A percentile compares a stretch with the other conserved stretches of the same genome.
Conservation (phyloP, 805 yeast species). For the Saccharomycopsis capsularis region DNA sequence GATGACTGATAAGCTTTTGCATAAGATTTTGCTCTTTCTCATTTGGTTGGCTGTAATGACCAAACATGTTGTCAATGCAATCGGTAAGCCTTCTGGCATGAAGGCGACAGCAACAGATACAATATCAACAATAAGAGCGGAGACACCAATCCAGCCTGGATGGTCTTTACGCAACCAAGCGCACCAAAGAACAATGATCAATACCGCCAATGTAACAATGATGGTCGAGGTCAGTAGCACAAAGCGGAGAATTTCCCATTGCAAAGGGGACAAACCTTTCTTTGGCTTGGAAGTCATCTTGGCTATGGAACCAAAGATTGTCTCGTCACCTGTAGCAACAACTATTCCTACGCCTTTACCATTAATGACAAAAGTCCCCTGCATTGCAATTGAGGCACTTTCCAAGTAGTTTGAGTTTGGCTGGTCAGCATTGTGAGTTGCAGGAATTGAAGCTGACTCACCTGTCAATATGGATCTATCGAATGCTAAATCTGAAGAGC, state of each 20-base stretch:
- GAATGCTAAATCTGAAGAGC: conserved; percentile 34
- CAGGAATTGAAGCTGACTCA: conserved; percentile 38
- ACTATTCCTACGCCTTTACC: conserved; percentile 41
- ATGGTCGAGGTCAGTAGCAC: conserved; percentile 27
- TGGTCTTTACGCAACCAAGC: conserved; percentile 35
- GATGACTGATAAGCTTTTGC: conserved; percentile 63
- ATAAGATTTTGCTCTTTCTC: conserved; percentile 41
- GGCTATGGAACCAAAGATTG: conserved; percentile 42
- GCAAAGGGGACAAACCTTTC: conserved; percentile 36
- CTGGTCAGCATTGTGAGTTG: conserved; percentile 27
- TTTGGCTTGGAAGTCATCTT: conserved; percentile 35
- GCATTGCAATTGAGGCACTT: conserved; percentile 37
- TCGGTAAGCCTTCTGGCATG: conserved; percentile 47
- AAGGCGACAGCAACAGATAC: conserved; percentile 44
- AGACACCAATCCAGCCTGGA: conserved; percentile 37
- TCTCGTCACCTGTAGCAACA: conserved; percentile 37
- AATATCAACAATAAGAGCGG: conserved; percentile 36
- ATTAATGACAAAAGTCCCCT: conserved; percentile 38
- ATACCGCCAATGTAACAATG: conserved; percentile 28
- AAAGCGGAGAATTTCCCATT: conserved; percentile 35
- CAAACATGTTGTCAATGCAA: conserved; percentile 44
- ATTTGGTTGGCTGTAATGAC: conserved; percentile 42
- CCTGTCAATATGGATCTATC: conserved; percentile 45
- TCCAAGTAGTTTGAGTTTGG: conserved; percentile 36
- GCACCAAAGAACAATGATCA: conserved; percentile 36